Conservation (phyloP, 1,139 yeast genomes). For the Blastobotrys proliferans region DNA sequence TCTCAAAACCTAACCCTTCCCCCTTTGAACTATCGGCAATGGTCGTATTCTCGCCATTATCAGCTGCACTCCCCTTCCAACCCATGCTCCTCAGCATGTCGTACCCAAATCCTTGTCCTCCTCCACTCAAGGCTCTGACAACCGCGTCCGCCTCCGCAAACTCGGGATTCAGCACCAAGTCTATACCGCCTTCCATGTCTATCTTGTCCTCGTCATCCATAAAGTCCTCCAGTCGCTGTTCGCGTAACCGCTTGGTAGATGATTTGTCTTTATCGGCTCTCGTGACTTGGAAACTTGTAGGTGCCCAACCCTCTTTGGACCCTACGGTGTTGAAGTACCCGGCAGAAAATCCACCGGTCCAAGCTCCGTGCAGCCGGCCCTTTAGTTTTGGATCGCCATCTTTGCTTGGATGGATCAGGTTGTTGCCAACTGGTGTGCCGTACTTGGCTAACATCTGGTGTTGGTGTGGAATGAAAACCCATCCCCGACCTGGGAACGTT, state of each 20-base stretch:
- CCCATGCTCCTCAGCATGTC: slow-evolving; percentile 25
- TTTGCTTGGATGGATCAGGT: neutral
- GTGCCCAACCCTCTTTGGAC: slow-evolving; percentile 36
- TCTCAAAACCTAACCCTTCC: slow-evolving; percentile 22
- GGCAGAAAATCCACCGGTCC: slow-evolving; percentile 36
- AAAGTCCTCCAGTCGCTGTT: slow-evolving; percentile 24
- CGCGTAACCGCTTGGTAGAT: slow-evolving; percentile 1
- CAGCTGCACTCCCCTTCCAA: slow-evolving; percentile 16
- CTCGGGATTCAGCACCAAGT: slow-evolving; percentile 15
- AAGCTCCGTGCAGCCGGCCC: slow-evolving; percentile 34
- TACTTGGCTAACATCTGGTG: neutral
- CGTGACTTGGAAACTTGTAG: slow-evolving; percentile 26
- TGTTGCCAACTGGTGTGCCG: slow-evolving; percentile 8
- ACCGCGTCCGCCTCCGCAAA: slow-evolving; percentile 5
- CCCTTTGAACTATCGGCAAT: slow-evolving; percentile 8
- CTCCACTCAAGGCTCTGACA: slow-evolving; percentile 2
- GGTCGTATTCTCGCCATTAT: slow-evolving; percentile 17
- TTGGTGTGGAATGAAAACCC: no score
- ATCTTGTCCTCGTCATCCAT: slow-evolving; percentile 36
- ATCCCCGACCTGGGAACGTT: no score
- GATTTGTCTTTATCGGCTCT: slow-evolving; percentile 17
- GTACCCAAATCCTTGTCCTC: slow-evolving; percentile 18
- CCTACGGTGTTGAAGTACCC: slow-evolving; percentile 36
- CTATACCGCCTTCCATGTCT: slow-evolving; percentile 23
- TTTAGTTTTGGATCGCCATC: slow-evolving; percentile 1